A percentile compares a stretch with the other conserved stretches of the same genome.
Conservation (phyloP, 2,329 filamentous ascomycete species). For the Curvularia sp. region DNA sequence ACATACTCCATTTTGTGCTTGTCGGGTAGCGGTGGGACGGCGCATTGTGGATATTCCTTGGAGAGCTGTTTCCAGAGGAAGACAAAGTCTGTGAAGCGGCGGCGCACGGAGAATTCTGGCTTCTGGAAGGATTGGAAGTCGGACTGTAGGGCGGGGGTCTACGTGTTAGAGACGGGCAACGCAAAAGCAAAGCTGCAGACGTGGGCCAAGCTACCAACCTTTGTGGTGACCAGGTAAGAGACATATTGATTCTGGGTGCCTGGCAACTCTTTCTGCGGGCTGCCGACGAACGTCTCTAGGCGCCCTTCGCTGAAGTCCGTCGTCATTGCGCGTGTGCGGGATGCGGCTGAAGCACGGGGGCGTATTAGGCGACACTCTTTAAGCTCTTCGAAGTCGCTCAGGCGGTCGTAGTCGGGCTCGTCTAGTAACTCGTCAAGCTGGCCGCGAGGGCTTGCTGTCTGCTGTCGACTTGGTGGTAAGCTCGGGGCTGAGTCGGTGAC, state of each 20-base stretch:
- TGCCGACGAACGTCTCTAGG: conserved; percentile 82
- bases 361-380: conserved; percentile 9
- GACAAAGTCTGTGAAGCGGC: conserved; percentile 96
- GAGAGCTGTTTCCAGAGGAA: conserved; percentile 92
- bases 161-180: conserved; percentile 14
- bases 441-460: conserved; percentile 8
- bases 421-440: conserved; percentile 18
- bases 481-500: conserved; percentile 26
- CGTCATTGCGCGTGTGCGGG: conserved; percentile 39
- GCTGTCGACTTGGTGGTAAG: conserved; percentile 14
- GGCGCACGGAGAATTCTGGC: conserved; percentile 77
- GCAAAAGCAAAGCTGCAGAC: background rate
- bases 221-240: conserved; percentile 91
- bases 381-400: conserved; percentile 23
- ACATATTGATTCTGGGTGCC: conserved; percentile 97
- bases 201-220: conserved; percentile 62
- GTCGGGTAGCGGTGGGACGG: conserved; percentile 92
- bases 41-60: conserved; percentile 87
- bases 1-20: conserved; percentile 99
- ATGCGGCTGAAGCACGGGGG: conserved; percentile 12
- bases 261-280: conserved; percentile 92
- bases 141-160: conserved; percentile 66
- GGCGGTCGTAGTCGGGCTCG: conserved; percentile 25
- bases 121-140: conserved; percentile 94
- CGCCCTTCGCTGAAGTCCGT: conserved; percentile 65